Percentiles rank a stretch among this genome's conserved stretches.
Conservation (phyloP, 306 rosid genomes). For the Calophaca sinica region DNA sequence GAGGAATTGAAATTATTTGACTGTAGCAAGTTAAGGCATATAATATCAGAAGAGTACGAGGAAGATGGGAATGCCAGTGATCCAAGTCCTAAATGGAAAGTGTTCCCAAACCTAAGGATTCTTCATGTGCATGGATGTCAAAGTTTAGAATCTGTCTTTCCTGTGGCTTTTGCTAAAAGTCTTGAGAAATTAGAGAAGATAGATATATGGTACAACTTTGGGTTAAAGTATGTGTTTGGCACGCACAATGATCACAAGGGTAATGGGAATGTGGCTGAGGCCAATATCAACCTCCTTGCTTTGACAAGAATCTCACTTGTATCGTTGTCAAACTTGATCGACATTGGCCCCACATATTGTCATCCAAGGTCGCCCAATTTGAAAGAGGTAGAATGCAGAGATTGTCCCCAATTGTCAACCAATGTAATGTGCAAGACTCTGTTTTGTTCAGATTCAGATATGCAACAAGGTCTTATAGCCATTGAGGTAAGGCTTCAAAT, state of each 20-base stretch:
- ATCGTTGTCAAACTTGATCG: background rate
- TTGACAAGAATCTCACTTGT: background rate
- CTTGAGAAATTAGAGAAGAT: slow-evolving; percentile 2
- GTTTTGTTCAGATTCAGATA: background rate
- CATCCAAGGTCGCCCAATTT: slow-evolving; percentile 18
- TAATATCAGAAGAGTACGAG: slow-evolving; percentile 4
- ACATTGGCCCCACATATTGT: slow-evolving; percentile 8
- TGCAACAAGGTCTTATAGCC: background rate
- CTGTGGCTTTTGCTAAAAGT: background rate
- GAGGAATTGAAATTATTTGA: background rate
- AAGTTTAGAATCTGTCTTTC: slow-evolving; percentile 30
- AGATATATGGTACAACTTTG: slow-evolving; percentile 28
- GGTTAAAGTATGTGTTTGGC: slow-evolving; percentile 40
- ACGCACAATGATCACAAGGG: background rate
- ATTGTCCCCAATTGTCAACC: slow-evolving; percentile 17
- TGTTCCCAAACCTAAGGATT: slow-evolving; percentile 25
- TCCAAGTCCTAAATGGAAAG: background rate
- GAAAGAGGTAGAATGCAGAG: background rate
- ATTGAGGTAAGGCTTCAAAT: slow-evolving; percentile 22
- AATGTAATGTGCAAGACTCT: background rate
- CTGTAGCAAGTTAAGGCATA: slow-evolving; percentile 11
- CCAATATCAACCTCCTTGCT: background rate
- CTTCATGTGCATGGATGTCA: background rate
- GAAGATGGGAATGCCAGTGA: background rate
- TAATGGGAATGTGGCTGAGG: background rate